phyloP scores from a whole-genome alignment of 805 yeast genomes.

The Pichia sporocuriosa region DNA sequence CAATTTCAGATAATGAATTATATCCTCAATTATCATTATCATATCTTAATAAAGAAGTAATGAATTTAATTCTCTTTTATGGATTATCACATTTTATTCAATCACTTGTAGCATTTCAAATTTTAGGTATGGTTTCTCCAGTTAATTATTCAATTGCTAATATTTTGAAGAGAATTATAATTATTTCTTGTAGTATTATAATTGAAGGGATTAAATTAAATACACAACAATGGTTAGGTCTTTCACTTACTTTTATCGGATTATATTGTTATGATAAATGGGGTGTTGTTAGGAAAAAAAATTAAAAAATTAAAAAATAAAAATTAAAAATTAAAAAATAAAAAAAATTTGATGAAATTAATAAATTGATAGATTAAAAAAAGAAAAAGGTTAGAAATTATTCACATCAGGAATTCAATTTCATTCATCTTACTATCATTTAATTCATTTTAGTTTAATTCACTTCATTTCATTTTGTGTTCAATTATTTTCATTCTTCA shows the following conservation, averaged over 20 bases:
- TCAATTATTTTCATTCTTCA: too few species aligned
- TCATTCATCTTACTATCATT: not conserved
- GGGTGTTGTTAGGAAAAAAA: conserved; percentile 36
- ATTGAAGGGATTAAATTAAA: conserved; percentile 49
- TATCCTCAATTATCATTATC: conserved; percentile 24
- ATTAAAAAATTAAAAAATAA: conserved; percentile 1
- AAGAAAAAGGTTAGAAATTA: too few species aligned
- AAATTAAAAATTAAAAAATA: not conserved
- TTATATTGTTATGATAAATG: conserved; percentile 68
- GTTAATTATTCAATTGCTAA: conserved; percentile 76
- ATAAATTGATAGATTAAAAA: not conserved
- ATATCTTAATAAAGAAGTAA: conserved; percentile 21
- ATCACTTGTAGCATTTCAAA: conserved; percentile 68
- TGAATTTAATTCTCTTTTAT: conserved; percentile 45
- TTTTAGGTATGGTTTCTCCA: conserved; percentile 65
- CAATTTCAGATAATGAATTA: too few species aligned
- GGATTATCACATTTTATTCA: conserved; percentile 67
- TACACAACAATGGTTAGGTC: conserved; percentile 42
- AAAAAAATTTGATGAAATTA: too few species aligned
- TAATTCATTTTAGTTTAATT: not conserved
- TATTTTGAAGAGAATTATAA: conserved; percentile 65
- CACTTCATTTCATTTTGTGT: too few species aligned
- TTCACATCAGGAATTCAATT: too few species aligned
- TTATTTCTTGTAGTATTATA: conserved; percentile 57
- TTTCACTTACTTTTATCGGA: conserved; percentile 51